phyloP scores from a whole-genome alignment of 2,329 filamentous ascomycete species.

The Calonectria fujianensis region DNA sequence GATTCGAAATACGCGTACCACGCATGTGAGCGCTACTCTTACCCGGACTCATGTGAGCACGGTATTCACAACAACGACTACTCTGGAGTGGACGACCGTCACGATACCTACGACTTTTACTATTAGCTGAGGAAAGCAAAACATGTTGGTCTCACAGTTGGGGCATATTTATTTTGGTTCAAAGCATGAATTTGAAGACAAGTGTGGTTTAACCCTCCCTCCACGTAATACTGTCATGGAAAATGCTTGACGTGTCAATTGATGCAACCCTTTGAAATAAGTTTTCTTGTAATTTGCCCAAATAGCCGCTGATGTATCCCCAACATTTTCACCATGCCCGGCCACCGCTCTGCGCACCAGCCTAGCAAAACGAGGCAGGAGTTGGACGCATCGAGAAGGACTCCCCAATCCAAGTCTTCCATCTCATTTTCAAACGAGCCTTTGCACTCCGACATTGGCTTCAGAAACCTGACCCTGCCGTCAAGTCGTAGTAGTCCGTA shows the following conservation, averaged over 20 bases:
- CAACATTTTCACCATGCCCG: conserved; percentile 27
- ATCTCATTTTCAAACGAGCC: neutral
- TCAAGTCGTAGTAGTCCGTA: neutral
- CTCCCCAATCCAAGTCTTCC: neutral
- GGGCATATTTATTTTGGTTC: too few relatives aligned
- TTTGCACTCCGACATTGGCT: neutral
- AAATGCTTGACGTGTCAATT: neutral
- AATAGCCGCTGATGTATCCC: conserved; percentile 22
- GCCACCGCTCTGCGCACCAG: conserved; percentile 56
- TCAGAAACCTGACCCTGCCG: neutral
- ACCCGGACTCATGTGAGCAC: neutral
- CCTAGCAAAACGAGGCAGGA: conserved; percentile 66
- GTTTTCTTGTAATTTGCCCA: neutral
- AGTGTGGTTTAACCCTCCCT: neutral
- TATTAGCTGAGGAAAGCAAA: too few relatives aligned
- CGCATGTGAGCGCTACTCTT: neutral
- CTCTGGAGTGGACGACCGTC: neutral
- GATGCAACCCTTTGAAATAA: neutral
- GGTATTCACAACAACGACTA: neutral
- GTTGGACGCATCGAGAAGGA: conserved; percentile 54
- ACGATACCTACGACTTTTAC: neutral
- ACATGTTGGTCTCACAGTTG: too few relatives aligned
- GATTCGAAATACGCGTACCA: neutral
- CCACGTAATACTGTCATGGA: neutral
- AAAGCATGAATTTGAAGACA: neutral